Conservation (phyloP, 306 rosid genomes). For the Comarum palustre region DNA sequence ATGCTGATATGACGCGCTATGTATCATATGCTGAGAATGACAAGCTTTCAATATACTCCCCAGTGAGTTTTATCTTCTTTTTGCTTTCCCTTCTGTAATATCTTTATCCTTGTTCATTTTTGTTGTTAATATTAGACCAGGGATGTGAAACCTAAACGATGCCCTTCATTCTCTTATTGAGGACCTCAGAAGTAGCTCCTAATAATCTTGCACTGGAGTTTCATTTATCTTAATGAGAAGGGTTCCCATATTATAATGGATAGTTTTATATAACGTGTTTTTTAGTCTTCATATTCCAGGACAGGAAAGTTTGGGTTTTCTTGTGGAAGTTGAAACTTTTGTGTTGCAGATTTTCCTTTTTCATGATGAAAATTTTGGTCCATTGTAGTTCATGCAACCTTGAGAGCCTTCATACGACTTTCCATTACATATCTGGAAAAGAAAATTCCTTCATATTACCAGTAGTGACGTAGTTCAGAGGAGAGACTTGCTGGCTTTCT, state of each 20-base stretch:
- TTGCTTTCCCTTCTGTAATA: neutral
- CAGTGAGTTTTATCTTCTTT: conserved; percentile 16
- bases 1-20: conserved; percentile 16
- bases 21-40: conserved; percentile 5
- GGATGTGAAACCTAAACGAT: neutral
- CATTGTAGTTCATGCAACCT: neutral
- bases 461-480: neutral
- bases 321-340: neutral
- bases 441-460: neutral
- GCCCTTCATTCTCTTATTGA: neutral
- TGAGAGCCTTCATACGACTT: neutral
- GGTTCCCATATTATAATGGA: neutral
- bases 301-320: neutral
- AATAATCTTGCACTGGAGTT: neutral
- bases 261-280: neutral
- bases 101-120: neutral
- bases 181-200: neutral
- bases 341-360: neutral
- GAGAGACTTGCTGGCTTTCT: conserved; percentile 8
- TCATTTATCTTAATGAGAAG: neutral
- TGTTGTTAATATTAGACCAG: neutral
- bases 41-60: conserved; percentile 9
- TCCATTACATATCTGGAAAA: neutral
- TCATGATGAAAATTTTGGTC: neutral
- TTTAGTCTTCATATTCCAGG: neutral